phyloP scores from a whole-genome alignment of 495 filamentous ascomycete genomes.

The Thermothielavioides terrestris region DNA sequence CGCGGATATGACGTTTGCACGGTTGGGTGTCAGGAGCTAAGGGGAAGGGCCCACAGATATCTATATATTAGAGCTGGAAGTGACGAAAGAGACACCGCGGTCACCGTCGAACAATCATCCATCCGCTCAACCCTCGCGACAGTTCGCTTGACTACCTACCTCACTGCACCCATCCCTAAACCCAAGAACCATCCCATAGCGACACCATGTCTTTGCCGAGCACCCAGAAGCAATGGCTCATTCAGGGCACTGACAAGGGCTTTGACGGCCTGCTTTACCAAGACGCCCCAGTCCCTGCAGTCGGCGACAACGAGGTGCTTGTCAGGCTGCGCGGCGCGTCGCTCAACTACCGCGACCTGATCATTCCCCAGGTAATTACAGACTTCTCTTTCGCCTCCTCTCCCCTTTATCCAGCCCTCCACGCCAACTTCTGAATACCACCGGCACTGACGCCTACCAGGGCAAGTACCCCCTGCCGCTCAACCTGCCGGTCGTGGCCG shows the following conservation, averaged over 20 bases:
- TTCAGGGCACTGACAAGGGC: conserved; percentile 45
- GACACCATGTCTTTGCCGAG: conserved; percentile 24
- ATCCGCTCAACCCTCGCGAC: no score
- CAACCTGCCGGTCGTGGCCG: conserved; percentile 51
- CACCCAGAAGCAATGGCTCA: conserved; percentile 58
- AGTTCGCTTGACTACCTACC: no score
- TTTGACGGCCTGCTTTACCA: conserved; percentile 53
- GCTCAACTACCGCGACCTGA: conserved; percentile 75
- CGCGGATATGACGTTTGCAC: no score
- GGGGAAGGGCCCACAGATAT: no score
- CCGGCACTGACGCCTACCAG: conserved; percentile 22
- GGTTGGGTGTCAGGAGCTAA: no score
- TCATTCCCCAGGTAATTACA: conserved; percentile 54
- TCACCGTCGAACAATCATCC: no score
- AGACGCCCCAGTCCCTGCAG: conserved; percentile 46
- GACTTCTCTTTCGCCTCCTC: background rate
- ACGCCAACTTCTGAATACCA: background rate
- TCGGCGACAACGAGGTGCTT: conserved; percentile 65
- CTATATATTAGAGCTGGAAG: no score
- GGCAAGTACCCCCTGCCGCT: conserved; percentile 61
- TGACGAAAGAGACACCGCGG: no score
- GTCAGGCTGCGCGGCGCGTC: conserved; percentile 68
- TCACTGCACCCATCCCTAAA: no score
- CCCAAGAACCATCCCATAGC: no score
- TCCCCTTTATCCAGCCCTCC: background rate